Evolutionary conservation across 2,329 filamentous ascomycete species (phyloP).

Genomic region (Dryadomyces quercivorus): DNA sequence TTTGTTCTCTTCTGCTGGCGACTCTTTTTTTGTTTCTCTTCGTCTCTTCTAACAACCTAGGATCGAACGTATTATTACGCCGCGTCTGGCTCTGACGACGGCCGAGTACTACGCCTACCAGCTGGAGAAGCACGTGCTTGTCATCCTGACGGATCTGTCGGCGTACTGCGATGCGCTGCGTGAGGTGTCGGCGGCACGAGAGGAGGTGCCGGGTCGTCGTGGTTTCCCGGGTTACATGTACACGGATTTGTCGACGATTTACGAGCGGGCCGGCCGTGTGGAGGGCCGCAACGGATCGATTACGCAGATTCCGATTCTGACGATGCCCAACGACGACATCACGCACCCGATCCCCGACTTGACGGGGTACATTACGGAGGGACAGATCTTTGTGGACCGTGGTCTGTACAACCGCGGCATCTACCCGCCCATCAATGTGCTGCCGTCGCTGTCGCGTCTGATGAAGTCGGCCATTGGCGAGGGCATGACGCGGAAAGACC

Average conservation of each 20-base stretch:
- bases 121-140: slow-evolving; percentile 97
- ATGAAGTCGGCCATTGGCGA: slow-evolving; percentile 99
- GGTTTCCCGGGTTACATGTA: slow-evolving; percentile 99
- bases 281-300: slow-evolving; percentile 95
- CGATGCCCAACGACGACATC: slow-evolving; percentile 99
- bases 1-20: no score
- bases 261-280: slow-evolving; percentile 97
- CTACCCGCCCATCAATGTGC: slow-evolving; percentile 97
- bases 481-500: slow-evolving; percentile 90
- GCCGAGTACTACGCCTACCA: slow-evolving; percentile 99
- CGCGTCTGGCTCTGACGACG: slow-evolving; percentile 92
- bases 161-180: slow-evolving; percentile 98
- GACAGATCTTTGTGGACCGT: slow-evolving; percentile 95
- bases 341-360: slow-evolving; percentile 98
- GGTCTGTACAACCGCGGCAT: slow-evolving; percentile 91
- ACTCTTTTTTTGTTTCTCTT: not conserved
- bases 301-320: slow-evolving; percentile 96
- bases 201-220: slow-evolving; percentile 98
- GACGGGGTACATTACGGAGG: slow-evolving; percentile 98
- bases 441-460: slow-evolving; percentile 93
- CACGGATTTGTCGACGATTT: slow-evolving; percentile 99
- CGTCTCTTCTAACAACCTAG: slow-evolving; percentile 30
- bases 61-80: slow-evolving; percentile 99
- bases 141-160: slow-evolving; percentile 95
- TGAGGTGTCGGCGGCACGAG: slow-evolving; percentile 93